phyloP scores from a whole-genome alignment of 192 early-diverging fungal genomes.

The Gaertneriomyces sp. region DNA sequence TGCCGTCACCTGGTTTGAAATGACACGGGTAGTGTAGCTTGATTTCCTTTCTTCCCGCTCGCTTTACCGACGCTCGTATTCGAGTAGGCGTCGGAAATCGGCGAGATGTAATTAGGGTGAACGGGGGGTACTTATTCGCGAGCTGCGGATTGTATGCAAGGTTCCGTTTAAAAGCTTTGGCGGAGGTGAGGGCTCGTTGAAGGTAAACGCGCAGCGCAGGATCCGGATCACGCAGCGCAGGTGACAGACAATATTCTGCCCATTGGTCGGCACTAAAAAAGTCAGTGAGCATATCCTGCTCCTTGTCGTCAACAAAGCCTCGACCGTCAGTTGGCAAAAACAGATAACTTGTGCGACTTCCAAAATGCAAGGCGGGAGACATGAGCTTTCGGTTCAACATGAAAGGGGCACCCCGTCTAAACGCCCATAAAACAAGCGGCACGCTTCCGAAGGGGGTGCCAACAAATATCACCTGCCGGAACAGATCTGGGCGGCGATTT shows the following conservation, averaged over 20 bases:
- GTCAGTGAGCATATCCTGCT: constrained; percentile 27
- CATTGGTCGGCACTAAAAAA: constrained; percentile 30
- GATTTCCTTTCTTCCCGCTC: constrained; percentile 8
- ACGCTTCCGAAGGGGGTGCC: constrained; percentile 34
- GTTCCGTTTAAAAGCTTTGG: constrained; percentile 26
- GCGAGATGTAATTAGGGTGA: constrained; percentile 11
- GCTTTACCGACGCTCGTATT: constrained; percentile 1
- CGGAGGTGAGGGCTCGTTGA: constrained; percentile 10
- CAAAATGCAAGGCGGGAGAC: constrained; percentile 27
- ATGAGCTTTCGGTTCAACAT: constrained; percentile 24
- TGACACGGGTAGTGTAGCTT: constrained; percentile 13
- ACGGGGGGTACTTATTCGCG: constrained; percentile 20
- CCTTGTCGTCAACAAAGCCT: constrained; percentile 25
- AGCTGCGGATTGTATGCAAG: constrained; percentile 17
- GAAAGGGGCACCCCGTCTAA: constrained; percentile 27
- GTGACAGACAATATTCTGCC: neutral
- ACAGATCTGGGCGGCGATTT: constrained; percentile 32
- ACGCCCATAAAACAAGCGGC: constrained; percentile 29
- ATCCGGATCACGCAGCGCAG: neutral
- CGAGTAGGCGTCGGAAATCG: constrained; percentile 28
- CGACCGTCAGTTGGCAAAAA: constrained; percentile 29
- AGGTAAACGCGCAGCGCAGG: constrained; percentile 11
- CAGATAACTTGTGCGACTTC: constrained; percentile 17
- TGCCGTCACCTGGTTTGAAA: constrained; percentile 28
- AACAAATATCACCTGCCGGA: constrained; percentile 22